Percentiles rank a stretch among this genome's conserved stretches.
Conservation (phyloP, 352 stramenopile species). For the Globisporangium nunn region DNA sequence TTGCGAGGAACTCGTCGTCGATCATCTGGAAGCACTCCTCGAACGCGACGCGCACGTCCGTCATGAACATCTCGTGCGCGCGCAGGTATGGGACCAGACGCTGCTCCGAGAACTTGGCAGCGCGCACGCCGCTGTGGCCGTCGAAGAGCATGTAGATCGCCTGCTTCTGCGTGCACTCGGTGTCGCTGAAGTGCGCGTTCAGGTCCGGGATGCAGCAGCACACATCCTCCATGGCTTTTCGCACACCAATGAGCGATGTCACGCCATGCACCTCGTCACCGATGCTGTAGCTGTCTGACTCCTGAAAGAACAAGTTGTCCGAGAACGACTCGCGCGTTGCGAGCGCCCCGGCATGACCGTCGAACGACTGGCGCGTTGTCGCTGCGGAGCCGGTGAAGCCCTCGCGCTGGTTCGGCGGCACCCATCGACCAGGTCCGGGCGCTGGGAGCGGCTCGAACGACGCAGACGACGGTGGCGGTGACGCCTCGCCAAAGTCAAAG, state of each 20-base stretch:
- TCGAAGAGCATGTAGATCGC: conserved; percentile 83
- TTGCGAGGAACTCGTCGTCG: conserved; percentile 69
- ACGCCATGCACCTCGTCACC: conserved; percentile 67
- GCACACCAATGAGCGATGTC: conserved; percentile 74
- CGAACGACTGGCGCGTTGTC: conserved; percentile 36
- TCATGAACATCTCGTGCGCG: conserved; percentile 58
- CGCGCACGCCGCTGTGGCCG: conserved; percentile 70
- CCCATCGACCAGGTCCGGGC: conserved; percentile 35
- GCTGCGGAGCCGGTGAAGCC: conserved; percentile 15
- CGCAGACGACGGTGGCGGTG: conserved; percentile 27
- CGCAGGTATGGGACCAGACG: conserved; percentile 59
- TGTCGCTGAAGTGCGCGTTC: conserved; percentile 34
- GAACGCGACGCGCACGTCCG: conserved; percentile 56
- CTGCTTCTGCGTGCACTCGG: conserved; percentile 41
- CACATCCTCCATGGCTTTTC: conserved; percentile 74
- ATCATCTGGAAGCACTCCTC: conserved; percentile 70
- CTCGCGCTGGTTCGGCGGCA: conserved; percentile 49
- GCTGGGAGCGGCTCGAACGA: conserved; percentile 31
- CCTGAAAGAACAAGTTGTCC: conserved; percentile 52
- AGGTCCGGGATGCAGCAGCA: conserved; percentile 76
- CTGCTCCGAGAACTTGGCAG: conserved; percentile 70
- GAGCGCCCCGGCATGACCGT: conserved; percentile 24
- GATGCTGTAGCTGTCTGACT: conserved; percentile 60
- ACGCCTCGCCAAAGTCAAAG: conserved; percentile 6
- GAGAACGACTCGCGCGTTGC: conserved; percentile 42